These are phyloP conservation scores for Euptelea pleiosperma DNA, from an alignment of 164 flowering plant species.

Conservation along the genomic window DNA sequence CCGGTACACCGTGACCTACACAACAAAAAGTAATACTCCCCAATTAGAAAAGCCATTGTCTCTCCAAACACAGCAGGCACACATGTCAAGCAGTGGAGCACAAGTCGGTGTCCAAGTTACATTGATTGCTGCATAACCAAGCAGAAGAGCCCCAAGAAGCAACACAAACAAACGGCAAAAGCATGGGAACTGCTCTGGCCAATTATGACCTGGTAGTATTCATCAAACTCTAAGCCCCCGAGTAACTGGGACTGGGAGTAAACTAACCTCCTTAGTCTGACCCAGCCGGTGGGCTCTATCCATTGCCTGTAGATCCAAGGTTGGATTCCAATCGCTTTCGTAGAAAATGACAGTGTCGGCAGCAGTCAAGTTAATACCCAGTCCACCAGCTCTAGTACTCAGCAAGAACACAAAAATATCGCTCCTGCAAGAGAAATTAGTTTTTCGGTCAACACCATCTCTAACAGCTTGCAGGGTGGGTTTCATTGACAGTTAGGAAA, in stretches of 20 bases:
- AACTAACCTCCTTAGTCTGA: conserved; percentile 94
- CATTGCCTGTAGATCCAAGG: conserved; percentile 98
- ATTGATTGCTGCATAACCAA: neutral
- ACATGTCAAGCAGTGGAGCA: too few species aligned
- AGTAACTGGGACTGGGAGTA: too few species aligned
- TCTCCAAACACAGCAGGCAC: neutral
- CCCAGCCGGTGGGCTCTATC: conserved; percentile 99
- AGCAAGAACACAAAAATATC: conserved; percentile 95
- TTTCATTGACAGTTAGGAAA: too few species aligned
- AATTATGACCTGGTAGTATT: neutral
- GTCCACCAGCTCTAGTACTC: conserved; percentile 99
- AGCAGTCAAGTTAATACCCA: conserved; percentile 98
- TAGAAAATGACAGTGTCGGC: conserved; percentile 99
- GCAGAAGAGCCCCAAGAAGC: conserved; percentile 1
- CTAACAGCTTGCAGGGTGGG: neutral
- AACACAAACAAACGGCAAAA: neutral
- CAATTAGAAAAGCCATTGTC: too few species aligned
- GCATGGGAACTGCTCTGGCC: too few species aligned
- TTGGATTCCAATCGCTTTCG: conserved; percentile 99
- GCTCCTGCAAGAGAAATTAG: conserved; percentile 46
- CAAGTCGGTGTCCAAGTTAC: neutral
- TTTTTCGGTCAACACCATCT: neutral
- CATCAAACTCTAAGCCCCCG: neutral
- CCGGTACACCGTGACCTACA: conserved; percentile 83
- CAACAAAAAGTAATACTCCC: neutral